phyloP scores from a whole-genome alignment of 2,329 filamentous ascomycete genomes.

The Hymenoscyphus repandus region DNA sequence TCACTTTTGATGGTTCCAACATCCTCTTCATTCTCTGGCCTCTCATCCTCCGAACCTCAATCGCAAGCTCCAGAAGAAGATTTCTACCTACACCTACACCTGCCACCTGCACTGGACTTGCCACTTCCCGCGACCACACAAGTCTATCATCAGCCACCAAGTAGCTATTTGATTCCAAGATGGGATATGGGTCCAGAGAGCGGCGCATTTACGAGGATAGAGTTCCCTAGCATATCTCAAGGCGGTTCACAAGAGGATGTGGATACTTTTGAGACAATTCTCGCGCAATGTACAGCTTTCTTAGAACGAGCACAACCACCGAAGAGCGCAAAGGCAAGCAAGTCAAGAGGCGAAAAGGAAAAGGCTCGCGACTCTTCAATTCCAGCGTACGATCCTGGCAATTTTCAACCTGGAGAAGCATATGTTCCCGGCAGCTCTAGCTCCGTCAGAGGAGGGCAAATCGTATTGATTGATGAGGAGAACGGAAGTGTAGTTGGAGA shows the following conservation, averaged over 20 bases:
- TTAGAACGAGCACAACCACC: slow-evolving; percentile 71
- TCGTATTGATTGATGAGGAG: slow-evolving; percentile 92
- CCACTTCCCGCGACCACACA: slow-evolving; percentile 92
- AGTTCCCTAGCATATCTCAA: slow-evolving; percentile 73
- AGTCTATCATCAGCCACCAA: slow-evolving; percentile 92
- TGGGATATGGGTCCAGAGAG: slow-evolving; percentile 89
- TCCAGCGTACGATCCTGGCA: slow-evolving; percentile 72
- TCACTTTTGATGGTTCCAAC: slow-evolving; percentile 96
- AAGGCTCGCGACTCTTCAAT: slow-evolving; percentile 26
- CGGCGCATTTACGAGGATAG: slow-evolving; percentile 87
- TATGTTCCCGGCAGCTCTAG: slow-evolving; percentile 63
- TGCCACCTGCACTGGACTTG: slow-evolving; percentile 90
- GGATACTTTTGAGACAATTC: slow-evolving; percentile 94
- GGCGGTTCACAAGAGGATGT: slow-evolving; percentile 84
- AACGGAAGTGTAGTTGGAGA: slow-evolving; percentile 94
- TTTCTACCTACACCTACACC: slow-evolving; percentile 93
- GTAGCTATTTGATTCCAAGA: slow-evolving; percentile 87
- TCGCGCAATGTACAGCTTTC: slow-evolving; percentile 97
- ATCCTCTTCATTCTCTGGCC: slow-evolving; percentile 58
- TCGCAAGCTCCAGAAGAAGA: slow-evolving; percentile 67
- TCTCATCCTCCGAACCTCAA: slow-evolving; percentile 51
- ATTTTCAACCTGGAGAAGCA: slow-evolving; percentile 73
- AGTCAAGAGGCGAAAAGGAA: slow-evolving; percentile 27
- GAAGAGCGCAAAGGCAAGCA: slow-evolving; percentile 18
- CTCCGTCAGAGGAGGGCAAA: slow-evolving; percentile 61